Percentiles rank a stretch among this genome's conserved stretches.
phyloP scores from a whole-genome alignment of 306 rosid species.

The Astragalus glycyphyllos region DNA sequence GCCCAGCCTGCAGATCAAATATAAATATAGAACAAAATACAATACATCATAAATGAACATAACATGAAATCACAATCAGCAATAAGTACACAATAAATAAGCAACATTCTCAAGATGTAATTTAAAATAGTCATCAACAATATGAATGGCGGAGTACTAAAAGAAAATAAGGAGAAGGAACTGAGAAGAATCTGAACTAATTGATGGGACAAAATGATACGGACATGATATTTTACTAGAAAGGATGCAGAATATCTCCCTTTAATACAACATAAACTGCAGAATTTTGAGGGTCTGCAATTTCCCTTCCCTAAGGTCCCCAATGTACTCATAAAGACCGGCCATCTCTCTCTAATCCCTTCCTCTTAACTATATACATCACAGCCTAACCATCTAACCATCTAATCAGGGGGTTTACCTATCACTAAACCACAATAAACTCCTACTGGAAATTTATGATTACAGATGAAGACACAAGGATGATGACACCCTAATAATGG shows the following conservation, averaged over 20 bases:
- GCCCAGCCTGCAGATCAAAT: slow-evolving; percentile 60
- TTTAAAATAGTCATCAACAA: slow-evolving; percentile 15
- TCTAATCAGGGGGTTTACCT: too few species aligned
- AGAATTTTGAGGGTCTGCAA: not conserved
- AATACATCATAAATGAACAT: too few species aligned
- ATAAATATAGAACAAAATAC: too few species aligned
- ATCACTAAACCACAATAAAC: not conserved
- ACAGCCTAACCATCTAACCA: too few species aligned
- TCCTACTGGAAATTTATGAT: slow-evolving; percentile 4
- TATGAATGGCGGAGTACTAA: slow-evolving; percentile 5
- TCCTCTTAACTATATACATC: too few species aligned
- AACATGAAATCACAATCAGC: slow-evolving; percentile 26
- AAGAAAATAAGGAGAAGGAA: slow-evolving; percentile 11
- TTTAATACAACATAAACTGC: not conserved
- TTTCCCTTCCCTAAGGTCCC: too few species aligned
- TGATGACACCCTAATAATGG: slow-evolving; percentile 18
- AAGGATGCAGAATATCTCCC: not conserved
- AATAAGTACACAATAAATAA: slow-evolving; percentile 13
- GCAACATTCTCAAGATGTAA: slow-evolving; percentile 10
- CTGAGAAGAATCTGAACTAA: not conserved
- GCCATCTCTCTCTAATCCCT: too few species aligned
- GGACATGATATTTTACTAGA: not conserved
- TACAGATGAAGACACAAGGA: slow-evolving; percentile 4
- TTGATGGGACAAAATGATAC: slow-evolving; percentile 13
- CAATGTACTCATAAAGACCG: too few species aligned